phyloP scores from a whole-genome alignment of 2,329 filamentous ascomycete species.

The Podosphaera leucotricha region DNA sequence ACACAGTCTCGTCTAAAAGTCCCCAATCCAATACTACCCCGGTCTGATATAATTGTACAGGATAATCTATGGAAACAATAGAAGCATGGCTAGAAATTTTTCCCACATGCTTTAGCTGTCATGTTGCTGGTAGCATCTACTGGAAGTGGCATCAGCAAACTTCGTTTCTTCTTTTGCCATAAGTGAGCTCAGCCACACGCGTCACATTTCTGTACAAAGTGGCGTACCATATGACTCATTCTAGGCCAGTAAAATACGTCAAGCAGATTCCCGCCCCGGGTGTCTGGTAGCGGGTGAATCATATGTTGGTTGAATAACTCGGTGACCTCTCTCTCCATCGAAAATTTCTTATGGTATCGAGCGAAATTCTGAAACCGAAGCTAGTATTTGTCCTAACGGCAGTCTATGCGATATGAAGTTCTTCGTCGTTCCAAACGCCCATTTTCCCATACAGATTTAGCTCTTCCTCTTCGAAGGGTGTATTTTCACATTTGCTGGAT shows the following conservation, averaged over 20 bases:
- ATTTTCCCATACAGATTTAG: neutral
- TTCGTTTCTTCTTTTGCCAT: neutral
- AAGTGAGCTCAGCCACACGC: neutral
- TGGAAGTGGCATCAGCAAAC: conserved; percentile 1
- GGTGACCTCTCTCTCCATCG: neutral
- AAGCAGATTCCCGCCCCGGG: neutral
- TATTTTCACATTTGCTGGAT: neutral
- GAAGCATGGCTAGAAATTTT: neutral
- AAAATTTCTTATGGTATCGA: neutral
- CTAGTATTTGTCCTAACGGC: neutral
- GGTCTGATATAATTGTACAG: neutral
- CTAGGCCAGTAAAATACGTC: neutral
- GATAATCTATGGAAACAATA: neutral
- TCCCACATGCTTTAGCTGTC: neutral
- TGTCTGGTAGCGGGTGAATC: neutral
- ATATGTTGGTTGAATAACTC: neutral
- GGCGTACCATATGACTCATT: neutral
- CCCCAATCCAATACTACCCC: neutral
- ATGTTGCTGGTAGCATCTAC: neutral
- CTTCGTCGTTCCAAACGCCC: neutral
- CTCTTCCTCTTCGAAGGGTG: neutral
- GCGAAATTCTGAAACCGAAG: neutral
- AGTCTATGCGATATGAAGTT: neutral
- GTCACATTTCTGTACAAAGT: neutral
- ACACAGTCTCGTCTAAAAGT: neutral